Percentiles rank a stretch among this genome's conserved stretches.
Evolutionary conservation across 208 protist genomes (phyloP).

Genomic region (Trypanosoma avium): DNA sequence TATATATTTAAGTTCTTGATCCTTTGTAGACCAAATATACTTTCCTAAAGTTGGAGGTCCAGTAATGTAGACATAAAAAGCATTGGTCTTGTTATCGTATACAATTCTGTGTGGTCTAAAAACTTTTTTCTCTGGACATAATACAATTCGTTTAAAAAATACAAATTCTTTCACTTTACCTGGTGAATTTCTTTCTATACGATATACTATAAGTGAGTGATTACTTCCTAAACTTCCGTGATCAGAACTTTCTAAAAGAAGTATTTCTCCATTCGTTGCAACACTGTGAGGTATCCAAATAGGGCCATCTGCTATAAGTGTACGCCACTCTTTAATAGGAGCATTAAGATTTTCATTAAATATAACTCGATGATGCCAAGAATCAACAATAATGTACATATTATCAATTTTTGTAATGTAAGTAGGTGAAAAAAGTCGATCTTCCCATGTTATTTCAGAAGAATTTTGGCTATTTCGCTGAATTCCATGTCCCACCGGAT

Average conservation of each 20-base stretch:
- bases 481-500: neutral
- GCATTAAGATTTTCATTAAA: neutral
- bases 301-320: neutral
- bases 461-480: neutral
- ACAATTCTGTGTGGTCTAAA: constrained; percentile 11
- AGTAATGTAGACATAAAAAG: constrained; percentile 17
- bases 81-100: constrained; percentile 10
- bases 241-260: constrained; percentile 19
- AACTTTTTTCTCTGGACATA: constrained; percentile 1
- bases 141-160: constrained; percentile 1
- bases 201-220: constrained; percentile 5
- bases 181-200: neutral
- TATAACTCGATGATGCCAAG: constrained; percentile 23
- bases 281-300: constrained; percentile 19
- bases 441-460: neutral
- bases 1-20: neutral
- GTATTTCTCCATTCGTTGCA: constrained; percentile 12
- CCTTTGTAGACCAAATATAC: constrained; percentile 1
- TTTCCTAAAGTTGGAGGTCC: constrained; percentile 4
- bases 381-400: constrained; percentile 15
- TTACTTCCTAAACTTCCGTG: constrained; percentile 3
- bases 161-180: neutral
- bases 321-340: neutral
- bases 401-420: constrained; percentile 18
- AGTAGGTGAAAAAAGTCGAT: constrained; percentile 19